Evolutionary conservation across 805 yeast species (phyloP).

Genomic region (Wickerhamiella lipophila): DNA sequence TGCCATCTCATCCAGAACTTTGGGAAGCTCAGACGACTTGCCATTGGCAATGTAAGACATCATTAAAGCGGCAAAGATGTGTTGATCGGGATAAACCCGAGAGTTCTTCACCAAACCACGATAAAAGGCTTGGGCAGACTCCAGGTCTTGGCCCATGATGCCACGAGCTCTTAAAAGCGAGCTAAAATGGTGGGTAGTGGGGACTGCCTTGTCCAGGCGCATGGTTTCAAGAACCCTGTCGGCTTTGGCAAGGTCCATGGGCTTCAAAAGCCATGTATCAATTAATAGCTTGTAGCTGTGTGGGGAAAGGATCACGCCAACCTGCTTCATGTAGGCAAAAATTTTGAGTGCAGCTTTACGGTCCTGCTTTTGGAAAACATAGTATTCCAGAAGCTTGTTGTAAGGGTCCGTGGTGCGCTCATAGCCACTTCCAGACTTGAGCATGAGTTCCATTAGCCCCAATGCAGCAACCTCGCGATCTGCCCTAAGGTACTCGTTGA

Average conservation of each 20-base stretch:
- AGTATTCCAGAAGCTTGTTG: constrained; percentile 31
- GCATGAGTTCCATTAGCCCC: constrained; percentile 4
- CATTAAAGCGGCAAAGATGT: constrained; percentile 31
- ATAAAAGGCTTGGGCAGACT: constrained; percentile 28
- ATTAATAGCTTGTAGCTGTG: constrained; percentile 33
- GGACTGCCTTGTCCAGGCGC: constrained; percentile 23
- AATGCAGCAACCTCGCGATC: constrained; percentile 10
- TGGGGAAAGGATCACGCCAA: constrained; percentile 27
- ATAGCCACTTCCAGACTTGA: constrained; percentile 1
- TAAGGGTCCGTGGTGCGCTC: constrained; percentile 23
- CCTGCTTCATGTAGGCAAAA: constrained; percentile 23
- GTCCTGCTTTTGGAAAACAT: constrained; percentile 27
- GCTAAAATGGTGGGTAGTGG: constrained; percentile 29
- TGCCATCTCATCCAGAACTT: constrained; percentile 28
- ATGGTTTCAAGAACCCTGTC: constrained; percentile 28
- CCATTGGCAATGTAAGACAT: constrained; percentile 31
- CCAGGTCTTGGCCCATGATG: constrained; percentile 26
- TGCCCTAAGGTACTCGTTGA: neutral
- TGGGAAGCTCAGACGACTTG: constrained; percentile 22
- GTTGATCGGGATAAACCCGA: constrained; percentile 29
- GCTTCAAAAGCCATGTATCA: constrained; percentile 27
- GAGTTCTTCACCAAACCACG: constrained; percentile 23
- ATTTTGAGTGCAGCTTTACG: constrained; percentile 26
- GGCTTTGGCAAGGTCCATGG: constrained; percentile 28
- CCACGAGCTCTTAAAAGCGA: constrained; percentile 31